Evolutionary conservation across 2,329 filamentous ascomycete genomes (phyloP).

Genomic region (Nigrospora oryzae): DNA sequence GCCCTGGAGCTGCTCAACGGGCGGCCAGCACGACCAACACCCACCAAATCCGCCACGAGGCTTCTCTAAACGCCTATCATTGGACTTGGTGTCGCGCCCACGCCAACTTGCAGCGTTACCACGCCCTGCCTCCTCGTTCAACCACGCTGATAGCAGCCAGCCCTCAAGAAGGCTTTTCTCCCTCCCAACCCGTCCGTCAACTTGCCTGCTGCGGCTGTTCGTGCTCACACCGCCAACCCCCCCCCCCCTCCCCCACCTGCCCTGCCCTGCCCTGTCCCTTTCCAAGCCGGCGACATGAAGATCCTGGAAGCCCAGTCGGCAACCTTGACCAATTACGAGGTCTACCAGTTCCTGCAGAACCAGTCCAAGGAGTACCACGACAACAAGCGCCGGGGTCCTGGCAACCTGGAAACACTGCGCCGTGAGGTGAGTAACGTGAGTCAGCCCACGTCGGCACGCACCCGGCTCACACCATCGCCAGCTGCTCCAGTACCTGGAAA

Average conservation of each 20-base stretch:
- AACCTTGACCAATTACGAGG: slow-evolving; percentile 65
- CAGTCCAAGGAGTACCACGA: slow-evolving; percentile 44
- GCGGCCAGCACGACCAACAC: too few relatives aligned
- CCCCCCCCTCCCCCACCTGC: too few relatives aligned
- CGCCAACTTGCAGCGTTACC: too few relatives aligned
- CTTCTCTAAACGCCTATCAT: too few relatives aligned
- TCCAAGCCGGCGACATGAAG: slow-evolving; percentile 42
- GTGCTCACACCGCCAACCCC: background rate
- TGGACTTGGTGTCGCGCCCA: too few relatives aligned
- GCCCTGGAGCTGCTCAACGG: too few relatives aligned
- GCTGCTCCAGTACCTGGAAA: slow-evolving; percentile 53
- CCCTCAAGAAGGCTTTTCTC: too few relatives aligned
- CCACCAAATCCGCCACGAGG: too few relatives aligned
- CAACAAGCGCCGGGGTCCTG: slow-evolving; percentile 41
- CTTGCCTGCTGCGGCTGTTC: background rate
- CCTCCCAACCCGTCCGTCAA: too few relatives aligned
- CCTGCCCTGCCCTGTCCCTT: background rate
- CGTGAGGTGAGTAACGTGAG: slow-evolving; percentile 44
- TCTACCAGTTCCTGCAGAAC: slow-evolving; percentile 55
- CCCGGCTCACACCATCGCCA: slow-evolving; percentile 18
- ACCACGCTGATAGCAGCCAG: too few relatives aligned
- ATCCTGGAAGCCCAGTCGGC: slow-evolving; percentile 64
- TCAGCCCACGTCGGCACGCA: too few relatives aligned
- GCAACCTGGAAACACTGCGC: slow-evolving; percentile 52
- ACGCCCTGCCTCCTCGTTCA: too few relatives aligned